Base-by-base conservation (phyloP, 306 rosid species). In the Dryas drummondii region DNA sequence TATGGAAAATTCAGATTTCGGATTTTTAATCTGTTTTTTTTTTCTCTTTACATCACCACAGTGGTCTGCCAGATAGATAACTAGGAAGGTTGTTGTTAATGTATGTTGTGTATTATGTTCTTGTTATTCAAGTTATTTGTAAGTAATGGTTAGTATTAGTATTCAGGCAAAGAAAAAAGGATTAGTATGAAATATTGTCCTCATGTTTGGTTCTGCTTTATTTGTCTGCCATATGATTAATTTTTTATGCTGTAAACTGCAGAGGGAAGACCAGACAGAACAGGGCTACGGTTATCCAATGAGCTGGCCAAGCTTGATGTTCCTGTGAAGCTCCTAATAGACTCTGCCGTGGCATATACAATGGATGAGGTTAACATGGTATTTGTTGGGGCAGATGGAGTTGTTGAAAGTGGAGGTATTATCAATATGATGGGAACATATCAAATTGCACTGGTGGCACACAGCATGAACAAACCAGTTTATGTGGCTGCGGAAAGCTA, bases 351-450 rank as follows among this genome's bases (percentile, higher is more conserved):
- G 73, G 97, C 97, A 1, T 94, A 91, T 84, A 73, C 89, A n/a
- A 91, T 94, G 97, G 98, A 91, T 72, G 98, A 91, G 87, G 97
- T 91, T 62, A 96, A 94, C 88, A 94, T 94, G 98, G 91, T 94
- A 16, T 82, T 94, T 32, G 94, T 91, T 14, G 98, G 98, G 80
- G 98, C 98, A 1, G 98, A 91, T 69, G 98, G 91, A 74, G 98
- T 91, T 51, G 98, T 94, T 74, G 98, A 91, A 80, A 94, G 97
- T 77, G 97, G 98, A 41, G 98, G 98, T 54, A 91, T 94, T 67
- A 91, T 94, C 45, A 94, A 91, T 87, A 90, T 91, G 98, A 90
- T 91, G 96, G 98, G 98, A 42, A 88, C 98, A 8, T 94, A 88
- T 83, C 98, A 94, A 87, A 91, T 90, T 78, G 96, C 97, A 6